phyloP scores from a whole-genome alignment of 495 filamentous ascomycete genomes.

The Penicillium turbatum region DNA sequence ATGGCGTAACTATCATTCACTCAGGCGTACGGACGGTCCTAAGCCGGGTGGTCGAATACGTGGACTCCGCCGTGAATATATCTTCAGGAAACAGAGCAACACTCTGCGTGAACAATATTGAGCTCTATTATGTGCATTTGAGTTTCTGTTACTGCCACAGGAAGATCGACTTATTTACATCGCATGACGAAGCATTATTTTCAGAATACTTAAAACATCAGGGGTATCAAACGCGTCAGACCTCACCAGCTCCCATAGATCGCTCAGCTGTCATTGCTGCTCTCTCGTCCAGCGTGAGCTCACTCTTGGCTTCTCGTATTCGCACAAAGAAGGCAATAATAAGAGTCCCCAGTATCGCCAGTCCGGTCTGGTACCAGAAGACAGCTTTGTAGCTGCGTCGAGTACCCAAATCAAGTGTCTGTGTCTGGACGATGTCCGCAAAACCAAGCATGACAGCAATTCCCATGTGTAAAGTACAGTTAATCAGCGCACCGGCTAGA shows the following conservation, averaged over 20 bases:
- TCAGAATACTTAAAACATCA: not conserved
- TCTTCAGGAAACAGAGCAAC: no score
- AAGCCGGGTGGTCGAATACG: no score
- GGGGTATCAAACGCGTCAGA: slow-evolving; percentile 1
- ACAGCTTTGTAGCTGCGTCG: slow-evolving; percentile 55
- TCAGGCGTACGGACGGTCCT: no score
- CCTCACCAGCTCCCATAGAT: not conserved
- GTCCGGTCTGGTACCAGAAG: slow-evolving; percentile 65
- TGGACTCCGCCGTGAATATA: no score
- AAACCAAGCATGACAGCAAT: slow-evolving; percentile 77
- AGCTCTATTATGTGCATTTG: not conserved
- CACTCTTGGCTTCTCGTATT: slow-evolving; percentile 62
- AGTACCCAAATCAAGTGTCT: slow-evolving; percentile 43
- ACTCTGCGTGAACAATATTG: no score
- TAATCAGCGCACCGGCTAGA: slow-evolving; percentile 67
- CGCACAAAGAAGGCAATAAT: slow-evolving; percentile 59
- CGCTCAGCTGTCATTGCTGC: slow-evolving; percentile 26
- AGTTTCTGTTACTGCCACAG: not conserved
- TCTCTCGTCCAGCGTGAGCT: slow-evolving; percentile 65
- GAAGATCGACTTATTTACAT: no score
- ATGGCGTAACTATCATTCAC: no score
- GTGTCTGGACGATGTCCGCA: slow-evolving; percentile 62
- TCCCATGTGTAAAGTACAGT: slow-evolving; percentile 68
- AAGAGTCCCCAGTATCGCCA: slow-evolving; percentile 50
- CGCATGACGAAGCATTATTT: not conserved